Conservation (phyloP, 176 grass and related monocot genomes). For the Oropetium thomaeum region DNA sequence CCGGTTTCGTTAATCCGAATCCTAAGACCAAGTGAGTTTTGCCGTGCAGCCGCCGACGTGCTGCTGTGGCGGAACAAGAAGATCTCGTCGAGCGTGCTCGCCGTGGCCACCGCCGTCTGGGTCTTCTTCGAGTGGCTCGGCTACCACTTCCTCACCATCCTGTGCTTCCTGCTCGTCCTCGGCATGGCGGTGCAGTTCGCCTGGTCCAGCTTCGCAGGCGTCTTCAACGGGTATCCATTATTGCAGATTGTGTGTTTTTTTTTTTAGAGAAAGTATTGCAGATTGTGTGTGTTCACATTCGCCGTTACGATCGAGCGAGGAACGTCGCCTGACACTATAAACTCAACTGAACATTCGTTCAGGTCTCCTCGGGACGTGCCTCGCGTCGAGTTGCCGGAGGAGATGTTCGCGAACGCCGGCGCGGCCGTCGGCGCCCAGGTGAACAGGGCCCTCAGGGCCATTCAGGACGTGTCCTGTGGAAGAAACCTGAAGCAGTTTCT, state of each 20-base stretch:
- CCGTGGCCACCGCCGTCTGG: conserved; percentile 66
- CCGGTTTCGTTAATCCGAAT: no score
- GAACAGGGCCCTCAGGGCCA: conserved; percentile 40
- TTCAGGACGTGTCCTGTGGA: conserved; percentile 77
- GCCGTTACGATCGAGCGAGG: neutral
- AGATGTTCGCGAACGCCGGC: conserved; percentile 58
- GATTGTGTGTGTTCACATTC: no score
- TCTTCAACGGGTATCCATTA: no score
- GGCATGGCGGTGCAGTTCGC: conserved; percentile 79
- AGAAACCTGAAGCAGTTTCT: conserved; percentile 68
- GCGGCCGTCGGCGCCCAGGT: conserved; percentile 44
- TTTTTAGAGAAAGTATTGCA: no score
- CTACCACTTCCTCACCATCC: conserved; percentile 74
- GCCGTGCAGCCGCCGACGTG: conserved; percentile 65
- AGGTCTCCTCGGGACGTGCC: conserved; percentile 54
- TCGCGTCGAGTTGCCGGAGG: conserved; percentile 57
- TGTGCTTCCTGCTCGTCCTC: conserved; percentile 48
- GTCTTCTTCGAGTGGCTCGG: conserved; percentile 84
- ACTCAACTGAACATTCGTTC: conserved; percentile 8
- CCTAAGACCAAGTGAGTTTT: no score
- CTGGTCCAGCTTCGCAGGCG: conserved; percentile 48
- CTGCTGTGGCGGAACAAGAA: conserved; percentile 94
- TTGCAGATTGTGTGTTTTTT: no score
- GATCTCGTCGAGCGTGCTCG: conserved; percentile 78
- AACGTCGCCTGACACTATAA: neutral